Conservation (phyloP, 148 eudicot genomes). For the Chenopodium berlandieri region DNA sequence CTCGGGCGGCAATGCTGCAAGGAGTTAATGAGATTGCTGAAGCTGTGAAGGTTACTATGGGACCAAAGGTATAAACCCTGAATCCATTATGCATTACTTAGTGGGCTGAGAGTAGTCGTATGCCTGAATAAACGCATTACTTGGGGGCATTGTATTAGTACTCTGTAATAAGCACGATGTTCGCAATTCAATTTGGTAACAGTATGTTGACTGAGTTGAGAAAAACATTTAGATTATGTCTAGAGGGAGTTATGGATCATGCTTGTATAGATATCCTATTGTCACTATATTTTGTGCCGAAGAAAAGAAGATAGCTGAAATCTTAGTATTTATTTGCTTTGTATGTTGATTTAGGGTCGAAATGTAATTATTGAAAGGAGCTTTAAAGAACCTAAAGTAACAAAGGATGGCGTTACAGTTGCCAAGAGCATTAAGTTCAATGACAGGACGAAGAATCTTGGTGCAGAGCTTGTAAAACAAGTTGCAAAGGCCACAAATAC, state of each 20-base stretch:
- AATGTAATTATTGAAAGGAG: constrained; percentile 73
- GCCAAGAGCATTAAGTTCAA: constrained; percentile 85
- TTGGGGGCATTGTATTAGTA: no score
- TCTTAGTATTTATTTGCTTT: constrained; percentile 12
- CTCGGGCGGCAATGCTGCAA: constrained; percentile 78
- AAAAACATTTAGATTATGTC: not conserved
- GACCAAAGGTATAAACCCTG: constrained; percentile 70
- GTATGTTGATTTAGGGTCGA: constrained; percentile 57
- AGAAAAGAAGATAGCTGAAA: not conserved
- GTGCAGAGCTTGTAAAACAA: constrained; percentile 91
- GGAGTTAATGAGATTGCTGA: constrained; percentile 97
- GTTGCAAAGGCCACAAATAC: constrained; percentile 91
- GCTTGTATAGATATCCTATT: not conserved
- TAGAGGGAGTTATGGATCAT: not conserved
- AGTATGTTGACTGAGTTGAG: not conserved
- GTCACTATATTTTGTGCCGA: not conserved
- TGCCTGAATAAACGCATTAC: not conserved
- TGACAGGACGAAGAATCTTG: constrained; percentile 76
- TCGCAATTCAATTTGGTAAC: not conserved
- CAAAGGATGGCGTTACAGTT: constrained; percentile 98
- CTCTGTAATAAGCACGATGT: not conserved
- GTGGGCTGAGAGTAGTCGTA: not conserved
- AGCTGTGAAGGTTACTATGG: constrained; percentile 98
- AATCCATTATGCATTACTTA: not conserved
- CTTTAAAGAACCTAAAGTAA: constrained; percentile 66